Conservation (phyloP, 1,284 basidiomycete species). For the Pseudozyma tsukubaensis region DNA sequence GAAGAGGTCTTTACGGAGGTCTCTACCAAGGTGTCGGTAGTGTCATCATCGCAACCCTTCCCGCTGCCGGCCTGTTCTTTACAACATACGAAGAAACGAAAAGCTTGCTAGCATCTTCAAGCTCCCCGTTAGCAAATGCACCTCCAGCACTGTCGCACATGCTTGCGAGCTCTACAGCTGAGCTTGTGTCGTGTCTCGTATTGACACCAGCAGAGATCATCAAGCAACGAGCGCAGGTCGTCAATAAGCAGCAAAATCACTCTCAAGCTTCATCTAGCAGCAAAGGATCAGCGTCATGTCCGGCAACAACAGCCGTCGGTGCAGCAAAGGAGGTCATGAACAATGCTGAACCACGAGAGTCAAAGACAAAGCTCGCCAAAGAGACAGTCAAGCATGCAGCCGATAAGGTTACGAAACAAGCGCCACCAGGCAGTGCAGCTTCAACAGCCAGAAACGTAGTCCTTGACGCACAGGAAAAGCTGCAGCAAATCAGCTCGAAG, state of each 20-base stretch:
- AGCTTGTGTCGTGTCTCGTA: constrained; percentile 57
- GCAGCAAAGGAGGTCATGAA: constrained; percentile 32
- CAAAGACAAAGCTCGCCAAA: constrained; percentile 23
- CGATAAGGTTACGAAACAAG: constrained; percentile 32
- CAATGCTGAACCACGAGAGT: constrained; percentile 8
- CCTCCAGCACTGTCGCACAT: constrained; percentile 49
- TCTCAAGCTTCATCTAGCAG: neutral
- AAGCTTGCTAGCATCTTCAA: constrained; percentile 34
- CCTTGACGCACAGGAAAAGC: constrained; percentile 27
- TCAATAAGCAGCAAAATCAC: constrained; percentile 42
- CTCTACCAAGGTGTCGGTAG: constrained; percentile 97
- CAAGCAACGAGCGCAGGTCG: constrained; percentile 61
- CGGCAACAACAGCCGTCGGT: constrained; percentile 17
- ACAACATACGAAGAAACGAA: constrained; percentile 59
- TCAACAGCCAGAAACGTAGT: constrained; percentile 38
- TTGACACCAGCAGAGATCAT: constrained; percentile 63
- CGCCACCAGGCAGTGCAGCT: constrained; percentile 40
- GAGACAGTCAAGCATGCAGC: constrained; percentile 30
- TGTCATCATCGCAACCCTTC: constrained; percentile 93
- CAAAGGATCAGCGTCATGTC: constrained; percentile 10
- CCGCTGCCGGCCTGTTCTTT: constrained; percentile 73
- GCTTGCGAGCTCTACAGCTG: constrained; percentile 52
- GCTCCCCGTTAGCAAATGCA: constrained; percentile 39
- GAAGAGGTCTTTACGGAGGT: constrained; percentile 85
- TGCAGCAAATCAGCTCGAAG: constrained; percentile 16